Evolutionary conservation across 805 yeast genomes (phyloP), one percentile per base, ranked within the genome.

Genomic region (Priceomyces medius): DNA sequence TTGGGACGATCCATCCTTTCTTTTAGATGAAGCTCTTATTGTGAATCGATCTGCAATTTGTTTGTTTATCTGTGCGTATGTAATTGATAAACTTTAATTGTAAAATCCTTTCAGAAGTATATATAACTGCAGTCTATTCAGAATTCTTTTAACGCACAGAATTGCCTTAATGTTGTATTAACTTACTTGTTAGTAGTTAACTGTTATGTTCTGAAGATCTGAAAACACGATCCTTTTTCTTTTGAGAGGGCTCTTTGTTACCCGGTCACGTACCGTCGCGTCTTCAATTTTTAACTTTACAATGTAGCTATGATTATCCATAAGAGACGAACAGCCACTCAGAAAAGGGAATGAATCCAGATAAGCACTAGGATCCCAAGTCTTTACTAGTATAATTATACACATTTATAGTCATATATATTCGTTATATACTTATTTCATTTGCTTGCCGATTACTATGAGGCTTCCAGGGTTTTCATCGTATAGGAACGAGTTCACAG

Each of bases 381-480:
- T n/a, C n/a, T n/a, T n/a, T n/a, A n/a, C n/a, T n/a, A 21, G 6
- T 21, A 21, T 21, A 21, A 16, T 14, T n/a, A n/a, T n/a, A n/a
- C n/a, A n/a, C n/a, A n/a, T n/a, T n/a, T n/a, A n/a, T n/a, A n/a
- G n/a, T n/a, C n/a, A n/a, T n/a, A 23, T 23, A 23, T 23, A 8
- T 23, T 8, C 26, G 14, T 26, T 26, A 26, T 16, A 19, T 12
- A n/a, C 13, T 31, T 10, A 20, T 23, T 9, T 34, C 16, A 33
- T 32, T 20, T 44, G 38, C 45, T 42, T 56, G 2, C 64, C 64
- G 3, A 10, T 31, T 3, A 59, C 55, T 10, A 42, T 44, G 35
- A 47, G 53, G 3, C 55, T 49, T 24, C 59, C 55, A 3, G 64
- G 48, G 4, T 66, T 65, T 41, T 81, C 88, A 3, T 66, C 66